These are phyloP conservation scores for Spizellomyces sp. DNA, from an alignment of 192 early-diverging fungal genomes.

Conservation along the genomic window DNA sequence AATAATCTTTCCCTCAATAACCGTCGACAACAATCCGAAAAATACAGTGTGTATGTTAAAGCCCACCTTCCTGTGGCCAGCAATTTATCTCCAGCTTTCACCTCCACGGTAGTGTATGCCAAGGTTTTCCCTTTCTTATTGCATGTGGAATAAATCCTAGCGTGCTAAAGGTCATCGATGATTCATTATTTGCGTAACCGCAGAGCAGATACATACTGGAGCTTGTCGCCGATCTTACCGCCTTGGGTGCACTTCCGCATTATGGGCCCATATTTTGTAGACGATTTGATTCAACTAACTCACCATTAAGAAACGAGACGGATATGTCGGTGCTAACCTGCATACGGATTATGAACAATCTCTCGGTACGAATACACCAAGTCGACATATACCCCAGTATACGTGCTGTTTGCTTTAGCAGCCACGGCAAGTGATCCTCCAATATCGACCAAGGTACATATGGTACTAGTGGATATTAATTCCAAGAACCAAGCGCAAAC, in stretches of 20 bases:
- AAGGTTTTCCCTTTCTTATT: constrained; percentile 26
- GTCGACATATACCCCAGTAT: constrained; percentile 13
- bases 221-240: constrained; percentile 25
- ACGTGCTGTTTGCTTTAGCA: constrained; percentile 11
- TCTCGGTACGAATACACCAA: background rate
- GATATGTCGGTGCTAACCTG: constrained; percentile 13
- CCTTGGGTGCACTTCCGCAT: too few relatives aligned
- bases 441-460: constrained; percentile 27
- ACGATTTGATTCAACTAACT: background rate
- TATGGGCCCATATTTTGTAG: background rate
- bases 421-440: constrained; percentile 27
- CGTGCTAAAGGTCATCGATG: too few relatives aligned
- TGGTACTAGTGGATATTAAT: background rate
- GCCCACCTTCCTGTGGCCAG: constrained; percentile 20
- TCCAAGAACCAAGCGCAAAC: background rate
- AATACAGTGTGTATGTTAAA: too few relatives aligned
- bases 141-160: constrained; percentile 11
- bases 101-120: constrained; percentile 21
- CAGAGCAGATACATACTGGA: background rate
- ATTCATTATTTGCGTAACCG: too few relatives aligned
- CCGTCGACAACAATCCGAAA: too few relatives aligned
- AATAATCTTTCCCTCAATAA: too few relatives aligned
- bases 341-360: background rate
- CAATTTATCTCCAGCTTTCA: constrained; percentile 21
- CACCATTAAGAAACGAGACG: constrained; percentile 26